Conservation (phyloP, 78 protist species). For the Cavenderia fasciculata region DNA sequence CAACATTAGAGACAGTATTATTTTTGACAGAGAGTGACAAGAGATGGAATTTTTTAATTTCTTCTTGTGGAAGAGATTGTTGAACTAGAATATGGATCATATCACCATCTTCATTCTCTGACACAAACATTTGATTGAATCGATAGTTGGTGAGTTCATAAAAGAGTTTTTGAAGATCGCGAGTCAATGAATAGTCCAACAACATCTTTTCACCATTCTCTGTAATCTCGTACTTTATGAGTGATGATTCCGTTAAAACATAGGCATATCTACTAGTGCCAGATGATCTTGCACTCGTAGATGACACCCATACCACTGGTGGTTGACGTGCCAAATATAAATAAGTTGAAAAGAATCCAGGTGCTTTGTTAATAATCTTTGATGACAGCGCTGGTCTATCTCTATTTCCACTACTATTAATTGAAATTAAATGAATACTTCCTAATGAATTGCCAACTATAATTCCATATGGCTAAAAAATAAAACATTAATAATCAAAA, state of each 20-base stretch:
- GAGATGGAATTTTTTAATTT: neutral
- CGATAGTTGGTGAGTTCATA: neutral
- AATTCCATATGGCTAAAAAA: slow-evolving; percentile 52
- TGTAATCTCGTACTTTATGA: slow-evolving; percentile 43
- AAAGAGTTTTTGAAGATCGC: slow-evolving; percentile 36
- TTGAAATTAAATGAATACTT: slow-evolving; percentile 5
- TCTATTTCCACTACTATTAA: neutral
- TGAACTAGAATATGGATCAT: neutral
- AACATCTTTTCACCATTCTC: slow-evolving; percentile 37
- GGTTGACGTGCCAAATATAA: slow-evolving; percentile 24
- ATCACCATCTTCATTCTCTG: slow-evolving; percentile 12
- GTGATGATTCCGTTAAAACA: slow-evolving; percentile 45
- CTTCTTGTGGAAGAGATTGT: neutral
- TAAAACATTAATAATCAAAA: neutral
- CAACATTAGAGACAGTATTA: neutral
- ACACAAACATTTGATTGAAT: neutral
- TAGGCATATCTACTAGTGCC: neutral
- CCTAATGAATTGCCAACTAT: slow-evolving; percentile 46
- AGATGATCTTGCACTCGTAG: neutral
- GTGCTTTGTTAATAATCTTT: slow-evolving; percentile 55
- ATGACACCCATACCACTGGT: slow-evolving; percentile 20
- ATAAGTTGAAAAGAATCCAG: slow-evolving; percentile 22
- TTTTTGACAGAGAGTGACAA: slow-evolving; percentile 17
- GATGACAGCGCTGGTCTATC: neutral
- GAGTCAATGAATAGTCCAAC: neutral